Percentiles rank a stretch among this genome's conserved stretches.
Conservation (phyloP, 495 filamentous ascomycete genomes). For the Echria macrotheca region DNA sequence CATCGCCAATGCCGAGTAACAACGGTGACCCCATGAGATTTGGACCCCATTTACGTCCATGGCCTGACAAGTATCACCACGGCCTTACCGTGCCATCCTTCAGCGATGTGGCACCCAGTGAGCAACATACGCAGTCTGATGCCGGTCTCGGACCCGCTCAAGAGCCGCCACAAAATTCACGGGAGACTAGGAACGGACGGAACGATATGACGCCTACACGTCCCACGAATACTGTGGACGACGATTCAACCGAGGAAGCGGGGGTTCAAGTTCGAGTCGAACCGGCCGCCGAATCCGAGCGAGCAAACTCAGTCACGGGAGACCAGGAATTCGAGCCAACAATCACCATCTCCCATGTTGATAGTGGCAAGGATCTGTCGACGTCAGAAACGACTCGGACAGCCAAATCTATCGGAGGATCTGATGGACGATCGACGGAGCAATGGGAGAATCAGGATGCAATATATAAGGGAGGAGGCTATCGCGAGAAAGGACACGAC, state of each 20-base stretch:
- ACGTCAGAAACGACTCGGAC: constrained; percentile 2
- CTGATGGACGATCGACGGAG: no score
- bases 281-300: no score
- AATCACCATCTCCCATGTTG: constrained; percentile 9
- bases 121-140: constrained; percentile 5
- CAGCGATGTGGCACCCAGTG: constrained; percentile 20
- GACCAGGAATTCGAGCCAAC: no score
- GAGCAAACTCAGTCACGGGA: no score
- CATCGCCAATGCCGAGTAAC: constrained; percentile 39
- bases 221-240: no score
- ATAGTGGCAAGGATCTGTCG: constrained; percentile 21
- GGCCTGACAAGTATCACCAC: constrained; percentile 21
- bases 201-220: background rate
- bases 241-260: no score
- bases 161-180: background rate
- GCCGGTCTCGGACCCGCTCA: background rate
- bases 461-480: background rate
- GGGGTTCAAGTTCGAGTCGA: no score
- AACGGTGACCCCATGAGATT: constrained; percentile 20
- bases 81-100: constrained; percentile 19
- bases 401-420: background rate
- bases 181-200: background rate
- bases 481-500: background rate
- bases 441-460: background rate
- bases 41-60: constrained; percentile 18